Percentiles rank a stretch among this genome's conserved stretches.
These are phyloP conservation scores for Beauveria medogensis DNA, from an alignment of 2,329 filamentous ascomycete genomes.

Conservation along the genomic window DNA sequence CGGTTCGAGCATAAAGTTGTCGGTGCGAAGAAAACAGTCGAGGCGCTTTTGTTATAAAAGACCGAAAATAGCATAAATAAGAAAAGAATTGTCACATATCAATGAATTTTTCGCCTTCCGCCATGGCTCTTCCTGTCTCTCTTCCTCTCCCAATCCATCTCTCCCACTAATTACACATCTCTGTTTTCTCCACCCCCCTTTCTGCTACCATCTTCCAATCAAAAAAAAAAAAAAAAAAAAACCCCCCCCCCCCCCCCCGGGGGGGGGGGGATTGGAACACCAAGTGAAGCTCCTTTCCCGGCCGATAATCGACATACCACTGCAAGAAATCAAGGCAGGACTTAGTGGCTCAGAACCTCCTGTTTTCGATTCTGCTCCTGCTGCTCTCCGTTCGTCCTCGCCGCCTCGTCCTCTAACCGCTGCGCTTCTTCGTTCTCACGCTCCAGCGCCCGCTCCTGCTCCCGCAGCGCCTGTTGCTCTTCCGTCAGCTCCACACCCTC, in stretches of 20 bases:
- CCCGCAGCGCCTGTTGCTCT: constrained; percentile 36
- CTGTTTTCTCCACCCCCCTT: no score
- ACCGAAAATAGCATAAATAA: not conserved
- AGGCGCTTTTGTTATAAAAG: not conserved
- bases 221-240: constrained; percentile 1
- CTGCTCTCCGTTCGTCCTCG: constrained; percentile 6
- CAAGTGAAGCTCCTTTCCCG: not conserved
- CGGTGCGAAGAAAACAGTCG: not conserved
- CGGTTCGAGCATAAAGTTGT: not conserved
- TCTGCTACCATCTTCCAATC: not conserved
- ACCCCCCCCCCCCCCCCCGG: no score
- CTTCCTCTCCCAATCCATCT: not conserved
- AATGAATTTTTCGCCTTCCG: not conserved
- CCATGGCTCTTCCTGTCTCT: not conserved
- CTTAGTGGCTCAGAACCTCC: constrained; percentile 17
- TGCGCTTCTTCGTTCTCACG: constrained; percentile 48
- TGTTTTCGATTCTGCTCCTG: constrained; percentile 15
- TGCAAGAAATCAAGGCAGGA: not conserved
- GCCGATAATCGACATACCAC: not conserved
- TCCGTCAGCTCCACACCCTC: constrained; percentile 28
- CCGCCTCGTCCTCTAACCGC: constrained; percentile 39
- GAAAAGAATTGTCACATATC: not conserved
- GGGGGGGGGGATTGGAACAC: not conserved
- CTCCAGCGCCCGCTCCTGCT: constrained; percentile 43
- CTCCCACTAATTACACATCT: not conserved